Base-by-base conservation (phyloP, 2,329 filamentous ascomycete species). In the Epichloe scottii region DNA sequence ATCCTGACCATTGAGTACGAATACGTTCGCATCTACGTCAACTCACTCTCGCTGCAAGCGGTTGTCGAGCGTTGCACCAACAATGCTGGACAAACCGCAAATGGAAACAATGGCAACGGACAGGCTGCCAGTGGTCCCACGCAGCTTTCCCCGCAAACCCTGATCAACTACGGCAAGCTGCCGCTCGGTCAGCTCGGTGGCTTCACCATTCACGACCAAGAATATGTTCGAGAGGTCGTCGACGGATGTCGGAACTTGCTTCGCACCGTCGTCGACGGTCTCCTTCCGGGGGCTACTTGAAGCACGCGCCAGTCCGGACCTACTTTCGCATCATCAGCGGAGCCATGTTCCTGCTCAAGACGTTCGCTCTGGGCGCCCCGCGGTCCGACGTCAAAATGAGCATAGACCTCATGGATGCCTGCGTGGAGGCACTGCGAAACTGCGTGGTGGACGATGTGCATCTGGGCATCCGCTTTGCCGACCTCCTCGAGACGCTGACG, bases 1-100 rank as follows among this genome's bases (percentile, higher is more conserved):
- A 90, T 97, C 53, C 74, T 98, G 33, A 85, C 82, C 7, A 96
- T 97, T 57, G 93, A 98, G 70, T 96, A 93, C 62, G 89, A 97
- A 62, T 96, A 96, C 63, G 89, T 91, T 26, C 81, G 91, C 60
- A 86, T 96, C 48, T 97, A 97, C 63, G 79, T 96, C 70, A 96
- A 97, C 66, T 95, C 90, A 1, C 75, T 98, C 2, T 90, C 90
- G 2, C 73, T 98, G 2, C 93, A 98, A 68, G 93, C 93, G 21
- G 89, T 97, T 3, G 89, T 97, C 5, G 91, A 96, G 67, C 81
- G 90, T 54, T 95, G 88, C 68, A 91, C 89, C 6, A 89, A 78
- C 54, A 85, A 90, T 56, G 82, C 83, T 19, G 71, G 70, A 11
- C 72, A 73, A 52, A 68, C 66, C n/a, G 63, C 68, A 14, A 60